These are phyloP conservation scores for Betula pendula DNA, from an alignment of 306 rosid genomes.

Conservation along the genomic window DNA sequence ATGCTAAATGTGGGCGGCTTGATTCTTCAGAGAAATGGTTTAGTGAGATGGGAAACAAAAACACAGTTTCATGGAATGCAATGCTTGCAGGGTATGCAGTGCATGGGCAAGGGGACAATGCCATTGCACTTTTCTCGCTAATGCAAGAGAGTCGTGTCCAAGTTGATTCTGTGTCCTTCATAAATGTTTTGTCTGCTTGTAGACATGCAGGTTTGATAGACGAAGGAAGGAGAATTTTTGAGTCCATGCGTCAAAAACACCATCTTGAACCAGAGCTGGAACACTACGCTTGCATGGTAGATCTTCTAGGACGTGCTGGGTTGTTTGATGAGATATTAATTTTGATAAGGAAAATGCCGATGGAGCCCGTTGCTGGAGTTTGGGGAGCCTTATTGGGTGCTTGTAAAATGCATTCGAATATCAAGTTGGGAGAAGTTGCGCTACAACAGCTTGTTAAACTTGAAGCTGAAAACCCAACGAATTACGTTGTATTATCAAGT, in stretches of 20 bases:
- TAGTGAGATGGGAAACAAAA: constrained; percentile 58
- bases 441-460: constrained; percentile 55
- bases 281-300: constrained; percentile 79
- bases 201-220: constrained; percentile 67
- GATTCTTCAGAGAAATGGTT: constrained; percentile 58
- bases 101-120: constrained; percentile 60
- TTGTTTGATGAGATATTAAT: constrained; percentile 54
- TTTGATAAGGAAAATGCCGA: constrained; percentile 51
- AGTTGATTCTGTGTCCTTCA: constrained; percentile 59
- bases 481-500: constrained; percentile 53
- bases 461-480: constrained; percentile 63
- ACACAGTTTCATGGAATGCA: constrained; percentile 62
- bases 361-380: constrained; percentile 58
- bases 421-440: constrained; percentile 58
- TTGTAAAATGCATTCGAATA: constrained; percentile 66
- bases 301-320: constrained; percentile 65
- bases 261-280: constrained; percentile 53
- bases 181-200: constrained; percentile 67
- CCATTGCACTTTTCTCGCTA: constrained; percentile 50
- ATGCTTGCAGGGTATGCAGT: constrained; percentile 70
- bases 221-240: constrained; percentile 53
- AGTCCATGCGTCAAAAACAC: constrained; percentile 49
- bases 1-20: constrained; percentile 69
- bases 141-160: constrained; percentile 49
- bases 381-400: constrained; percentile 89